Evolutionary conservation across 768 basidiomycete genomes (phyloP).

Genomic region (Leccinum obscurum): DNA sequence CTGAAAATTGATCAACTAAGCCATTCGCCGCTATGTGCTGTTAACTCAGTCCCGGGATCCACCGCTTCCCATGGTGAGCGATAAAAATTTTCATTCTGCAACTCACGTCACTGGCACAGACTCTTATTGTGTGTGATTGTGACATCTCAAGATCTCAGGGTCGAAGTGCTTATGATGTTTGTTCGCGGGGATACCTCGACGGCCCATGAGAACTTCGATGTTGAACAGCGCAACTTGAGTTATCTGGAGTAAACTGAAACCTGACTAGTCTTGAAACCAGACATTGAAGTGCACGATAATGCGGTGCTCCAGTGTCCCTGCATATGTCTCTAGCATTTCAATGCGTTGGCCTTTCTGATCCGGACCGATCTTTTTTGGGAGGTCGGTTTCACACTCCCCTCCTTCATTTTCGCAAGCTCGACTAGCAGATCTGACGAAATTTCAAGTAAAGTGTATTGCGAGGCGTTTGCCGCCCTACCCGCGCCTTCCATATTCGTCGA

Average conservation of each 20-base stretch:
- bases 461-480: not conserved
- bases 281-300: too few species aligned
- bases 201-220: not conserved
- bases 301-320: too few species aligned
- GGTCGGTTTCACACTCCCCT: too few species aligned
- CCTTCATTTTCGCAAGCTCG: not conserved
- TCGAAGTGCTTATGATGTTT: not conserved
- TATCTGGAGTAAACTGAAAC: too few species aligned
- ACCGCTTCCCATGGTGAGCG: not conserved
- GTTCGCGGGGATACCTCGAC: not conserved
- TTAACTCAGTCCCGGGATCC: too few species aligned
- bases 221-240: not conserved
- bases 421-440: not conserved
- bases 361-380: too few species aligned
- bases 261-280: too few species aligned
- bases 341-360: too few species aligned
- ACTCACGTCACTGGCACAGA: not conserved
- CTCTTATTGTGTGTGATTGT: not conserved
- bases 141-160: not conserved
- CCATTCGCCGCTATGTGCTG: too few species aligned
- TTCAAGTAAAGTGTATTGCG: not conserved
- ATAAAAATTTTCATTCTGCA: not conserved
- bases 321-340: too few species aligned
- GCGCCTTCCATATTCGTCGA: not conserved
- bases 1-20: too few species aligned